Percentiles rank a stretch among this genome's conserved stretches.
phyloP scores from a whole-genome alignment of 2,329 filamentous ascomycete genomes.

The Paraconiothyrium sp. region DNA sequence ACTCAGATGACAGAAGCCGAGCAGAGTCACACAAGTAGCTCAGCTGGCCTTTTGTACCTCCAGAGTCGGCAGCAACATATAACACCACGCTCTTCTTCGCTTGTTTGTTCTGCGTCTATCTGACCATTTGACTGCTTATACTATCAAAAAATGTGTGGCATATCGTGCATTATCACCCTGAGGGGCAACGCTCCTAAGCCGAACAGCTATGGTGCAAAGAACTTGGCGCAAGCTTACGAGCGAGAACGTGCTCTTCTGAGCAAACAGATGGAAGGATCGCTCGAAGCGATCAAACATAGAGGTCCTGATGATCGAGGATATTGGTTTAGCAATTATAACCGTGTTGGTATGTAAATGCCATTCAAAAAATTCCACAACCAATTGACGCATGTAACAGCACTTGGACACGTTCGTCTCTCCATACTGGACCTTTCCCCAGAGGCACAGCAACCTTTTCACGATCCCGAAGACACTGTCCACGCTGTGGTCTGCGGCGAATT shows the following conservation, averaged over 20 bases:
- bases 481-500: conserved; percentile 69
- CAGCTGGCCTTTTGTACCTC: neutral
- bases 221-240: conserved; percentile 1
- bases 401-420: conserved; percentile 38
- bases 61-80: neutral
- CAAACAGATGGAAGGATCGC: conserved; percentile 22
- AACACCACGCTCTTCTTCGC: too few species aligned
- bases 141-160: neutral
- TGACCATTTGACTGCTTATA: neutral
- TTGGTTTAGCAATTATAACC: conserved; percentile 57
- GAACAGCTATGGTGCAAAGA: conserved; percentile 4
- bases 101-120: neutral
- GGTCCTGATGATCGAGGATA: conserved; percentile 58
- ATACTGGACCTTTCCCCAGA: conserved; percentile 37
- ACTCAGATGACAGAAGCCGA: conserved; percentile 3
- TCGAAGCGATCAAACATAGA: conserved; percentile 52
- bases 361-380: neutral
- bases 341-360: conserved; percentile 48
- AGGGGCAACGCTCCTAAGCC: conserved; percentile 5
- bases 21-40: neutral
- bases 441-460: conserved; percentile 39
- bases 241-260: conserved; percentile 4
- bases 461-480: conserved; percentile 50
- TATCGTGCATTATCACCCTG: conserved; percentile 7
- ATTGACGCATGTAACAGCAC: conserved; percentile 27